Percentiles rank a stretch among this genome's conserved stretches.
Evolutionary conservation across 2,329 filamentous ascomycete species (phyloP).

Genomic region (Aspergillus niger): DNA sequence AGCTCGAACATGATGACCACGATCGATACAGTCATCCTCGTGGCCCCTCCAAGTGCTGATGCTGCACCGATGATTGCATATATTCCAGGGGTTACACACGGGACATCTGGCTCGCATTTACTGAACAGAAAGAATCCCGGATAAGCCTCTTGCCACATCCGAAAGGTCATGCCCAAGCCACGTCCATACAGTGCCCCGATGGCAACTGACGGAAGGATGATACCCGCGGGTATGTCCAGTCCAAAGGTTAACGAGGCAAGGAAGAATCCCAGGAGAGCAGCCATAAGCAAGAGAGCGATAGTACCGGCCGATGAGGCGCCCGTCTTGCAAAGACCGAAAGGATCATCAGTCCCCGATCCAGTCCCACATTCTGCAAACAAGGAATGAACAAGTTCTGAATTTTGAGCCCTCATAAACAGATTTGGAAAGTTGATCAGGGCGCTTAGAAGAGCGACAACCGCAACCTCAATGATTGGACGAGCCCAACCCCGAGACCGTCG

Average conservation of each 20-base stretch:
- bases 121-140: constrained; percentile 76
- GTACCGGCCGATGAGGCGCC: constrained; percentile 80
- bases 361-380: constrained; percentile 85
- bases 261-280: constrained; percentile 79
- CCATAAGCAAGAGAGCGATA: constrained; percentile 79
- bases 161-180: constrained; percentile 83
- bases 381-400: constrained; percentile 85
- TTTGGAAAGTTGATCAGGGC: constrained; percentile 94
- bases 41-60: constrained; percentile 89
- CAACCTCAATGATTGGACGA: constrained; percentile 76
- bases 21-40: constrained; percentile 95
- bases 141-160: constrained; percentile 80
- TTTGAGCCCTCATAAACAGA: constrained; percentile 91
- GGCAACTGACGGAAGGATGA: constrained; percentile 93
- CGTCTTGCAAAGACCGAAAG: constrained; percentile 85
- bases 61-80: constrained; percentile 97
- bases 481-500: constrained; percentile 71
- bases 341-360: constrained; percentile 67
- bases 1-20: constrained; percentile 99
- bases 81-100: constrained; percentile 89
- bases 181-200: constrained; percentile 90
- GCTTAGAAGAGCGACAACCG: constrained; percentile 75
- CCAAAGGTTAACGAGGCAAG: constrained; percentile 89
- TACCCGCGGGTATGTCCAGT: constrained; percentile 89
- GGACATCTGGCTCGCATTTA: constrained; percentile 79